Evolutionary conservation across 2,329 filamentous ascomycete genomes (phyloP), one percentile per base, ranked within the genome.

Genomic region (Coniochaeta sp.): DNA sequence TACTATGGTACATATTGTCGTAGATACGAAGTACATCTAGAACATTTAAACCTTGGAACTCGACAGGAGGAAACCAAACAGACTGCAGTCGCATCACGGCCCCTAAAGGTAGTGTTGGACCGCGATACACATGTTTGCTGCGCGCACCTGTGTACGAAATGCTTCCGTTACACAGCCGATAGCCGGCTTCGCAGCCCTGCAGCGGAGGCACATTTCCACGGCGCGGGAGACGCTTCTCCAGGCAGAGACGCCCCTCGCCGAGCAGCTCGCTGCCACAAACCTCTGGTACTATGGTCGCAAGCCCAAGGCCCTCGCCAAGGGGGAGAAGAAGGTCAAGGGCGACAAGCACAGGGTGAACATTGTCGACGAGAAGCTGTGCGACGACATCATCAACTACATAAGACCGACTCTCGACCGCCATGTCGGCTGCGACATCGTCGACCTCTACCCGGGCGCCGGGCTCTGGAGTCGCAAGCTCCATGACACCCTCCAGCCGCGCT

Each of bases 381-480:
- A 91, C 68, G 87, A 93, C 66, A 76, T 89, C 16, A 67, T 96
- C 54, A 71, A 83, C 7, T 90, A 90, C 62, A 75, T 96, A n/a
- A 84, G 82, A 2, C 81, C 83, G 1, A 86, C 85, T 2, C 80
- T 98, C 19, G 76, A 84, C 36, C 82, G 85, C 52, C 88, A 95
- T 72, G 77, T 79, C 57, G 90, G 90, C 59, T 92, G 93, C 74
- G 92, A 96, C 67, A 81, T 98, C 52, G 78, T 99, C 67, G 93
- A 98, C 70, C 77, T 96, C 60, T 91, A 93, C 71, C 93, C 93
- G 0, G 92, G 92, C 16, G 77, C 77, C 1, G 91, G 92, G 9
- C 59, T 96, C 2, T 95, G 89, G 85, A 96, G 93, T 36, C 78
- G 79, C 31, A 90, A 88, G 67, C 77, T 98, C 0, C 86, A 96